Conservation (phyloP, 1,284 basidiomycete genomes). For the Melampsora americana region DNA sequence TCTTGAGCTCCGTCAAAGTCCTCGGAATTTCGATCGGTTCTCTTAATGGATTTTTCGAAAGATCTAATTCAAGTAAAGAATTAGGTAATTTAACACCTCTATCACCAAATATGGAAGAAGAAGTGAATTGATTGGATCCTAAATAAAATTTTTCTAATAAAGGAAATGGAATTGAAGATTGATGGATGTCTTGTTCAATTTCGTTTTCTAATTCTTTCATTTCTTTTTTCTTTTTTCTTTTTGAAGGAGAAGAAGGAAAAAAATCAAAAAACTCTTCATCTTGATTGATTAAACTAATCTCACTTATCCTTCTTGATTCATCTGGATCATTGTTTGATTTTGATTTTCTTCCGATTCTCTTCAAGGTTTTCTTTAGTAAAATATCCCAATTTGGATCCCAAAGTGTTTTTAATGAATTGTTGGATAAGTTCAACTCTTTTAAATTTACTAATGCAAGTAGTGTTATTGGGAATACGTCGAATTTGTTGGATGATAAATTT, state of each 20-base stretch:
- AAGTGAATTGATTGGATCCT: constrained; percentile 16
- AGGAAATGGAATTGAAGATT: constrained; percentile 17
- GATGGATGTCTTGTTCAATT: no score
- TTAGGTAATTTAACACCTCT: constrained; percentile 14
- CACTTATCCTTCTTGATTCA: background rate
- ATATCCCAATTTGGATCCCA: constrained; percentile 34
- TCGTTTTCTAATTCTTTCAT: background rate
- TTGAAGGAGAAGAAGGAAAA: constrained; percentile 27
- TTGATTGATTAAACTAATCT: constrained; percentile 5
- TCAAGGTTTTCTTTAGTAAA: constrained; percentile 23
- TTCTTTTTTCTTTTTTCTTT: background rate
- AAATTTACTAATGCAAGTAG: constrained; percentile 32
- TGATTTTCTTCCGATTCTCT: constrained; percentile 6
- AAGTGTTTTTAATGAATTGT: constrained; percentile 20
- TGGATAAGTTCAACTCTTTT: constrained; percentile 30
- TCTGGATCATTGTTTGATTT: background rate
- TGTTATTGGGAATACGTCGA: constrained; percentile 21
- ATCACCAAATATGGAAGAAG: constrained; percentile 16
- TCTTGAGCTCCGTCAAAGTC: constrained; percentile 14
- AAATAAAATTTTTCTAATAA: constrained; percentile 9
- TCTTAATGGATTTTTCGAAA: constrained; percentile 30
- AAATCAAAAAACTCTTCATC: constrained; percentile 29
- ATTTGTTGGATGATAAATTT: constrained; percentile 34
- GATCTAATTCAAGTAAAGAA: constrained; percentile 17
- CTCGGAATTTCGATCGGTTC: constrained; percentile 17